These are phyloP conservation scores for Endotrypanum monterogeii DNA, from an alignment of 208 protist species.

Conservation along the genomic window DNA sequence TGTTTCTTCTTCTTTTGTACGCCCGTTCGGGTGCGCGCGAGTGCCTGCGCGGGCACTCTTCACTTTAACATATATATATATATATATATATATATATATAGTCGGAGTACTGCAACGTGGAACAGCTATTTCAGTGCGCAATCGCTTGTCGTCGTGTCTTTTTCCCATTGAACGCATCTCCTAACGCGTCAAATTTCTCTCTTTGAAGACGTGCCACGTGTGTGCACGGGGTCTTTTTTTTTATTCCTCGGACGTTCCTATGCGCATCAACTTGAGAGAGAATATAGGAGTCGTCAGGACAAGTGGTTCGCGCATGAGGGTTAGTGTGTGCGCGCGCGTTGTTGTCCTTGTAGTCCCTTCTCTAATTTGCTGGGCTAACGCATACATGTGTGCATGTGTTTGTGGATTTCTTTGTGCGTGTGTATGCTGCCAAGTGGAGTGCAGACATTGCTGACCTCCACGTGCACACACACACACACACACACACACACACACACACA, in stretches of 20 bases:
- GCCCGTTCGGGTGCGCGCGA: background rate
- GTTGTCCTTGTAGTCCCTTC: background rate
- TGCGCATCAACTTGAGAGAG: background rate
- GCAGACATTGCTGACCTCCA: background rate
- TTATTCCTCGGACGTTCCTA: background rate
- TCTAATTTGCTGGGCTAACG: background rate
- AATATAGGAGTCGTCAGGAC: background rate
- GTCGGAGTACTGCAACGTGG: background rate
- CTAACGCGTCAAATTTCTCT: background rate
- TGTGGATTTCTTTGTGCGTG: background rate
- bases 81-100: too few relatives aligned
- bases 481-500: background rate
- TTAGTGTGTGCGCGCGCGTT: background rate
- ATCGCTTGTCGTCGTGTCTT: constrained; percentile 5
- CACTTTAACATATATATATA: too few relatives aligned
- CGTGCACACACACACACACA: background rate
- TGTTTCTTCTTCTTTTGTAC: background rate
- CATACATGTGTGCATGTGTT: background rate
- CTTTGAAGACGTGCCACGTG: background rate
- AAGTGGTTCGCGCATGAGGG: background rate
- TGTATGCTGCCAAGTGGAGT: background rate
- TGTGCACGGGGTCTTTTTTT: background rate
- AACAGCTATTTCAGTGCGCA: background rate
- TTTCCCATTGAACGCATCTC: constrained; percentile 1
- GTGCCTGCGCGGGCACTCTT: background rate